A percentile compares a stretch with the other conserved stretches of the same genome.
Conservation (phyloP, 257 asterid species). For the Fraxinus quadrangulata region DNA sequence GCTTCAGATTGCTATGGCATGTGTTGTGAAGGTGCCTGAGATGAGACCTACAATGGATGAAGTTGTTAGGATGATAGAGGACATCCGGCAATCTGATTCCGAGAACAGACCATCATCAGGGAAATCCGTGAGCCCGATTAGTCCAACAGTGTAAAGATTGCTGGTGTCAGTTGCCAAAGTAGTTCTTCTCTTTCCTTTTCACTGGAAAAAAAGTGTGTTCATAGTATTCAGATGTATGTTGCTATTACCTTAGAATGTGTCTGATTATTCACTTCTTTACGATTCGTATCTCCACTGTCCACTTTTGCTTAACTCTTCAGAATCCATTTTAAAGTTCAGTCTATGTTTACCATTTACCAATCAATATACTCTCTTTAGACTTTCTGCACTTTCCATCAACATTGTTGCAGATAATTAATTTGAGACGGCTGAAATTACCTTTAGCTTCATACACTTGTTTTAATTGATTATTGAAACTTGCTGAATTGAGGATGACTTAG, state of each 20-base stretch:
- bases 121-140: constrained; percentile 42
- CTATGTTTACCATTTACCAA: not conserved
- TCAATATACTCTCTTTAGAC: not conserved
- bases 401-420: no score
- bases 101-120: constrained; percentile 45
- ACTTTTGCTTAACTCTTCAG: not conserved
- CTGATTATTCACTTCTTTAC: constrained; percentile 11
- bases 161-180: not conserved
- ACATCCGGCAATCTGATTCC: constrained; percentile 41
- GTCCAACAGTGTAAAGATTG: constrained; percentile 30
- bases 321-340: not conserved
- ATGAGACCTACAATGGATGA: constrained; percentile 63
- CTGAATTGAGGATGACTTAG: no score
- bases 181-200: not conserved
- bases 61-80: constrained; percentile 59
- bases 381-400: no score
- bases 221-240: constrained; percentile 18
- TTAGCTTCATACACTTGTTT: no score
- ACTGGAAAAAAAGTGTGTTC: not conserved
- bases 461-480: no score
- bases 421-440: no score
- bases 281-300: not conserved
- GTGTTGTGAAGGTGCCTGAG: constrained; percentile 55
- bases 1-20: constrained; percentile 80
- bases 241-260: not conserved